Evolutionary conservation across 805 yeast genomes (phyloP).

Genomic region (Lachancea mirantina): DNA sequence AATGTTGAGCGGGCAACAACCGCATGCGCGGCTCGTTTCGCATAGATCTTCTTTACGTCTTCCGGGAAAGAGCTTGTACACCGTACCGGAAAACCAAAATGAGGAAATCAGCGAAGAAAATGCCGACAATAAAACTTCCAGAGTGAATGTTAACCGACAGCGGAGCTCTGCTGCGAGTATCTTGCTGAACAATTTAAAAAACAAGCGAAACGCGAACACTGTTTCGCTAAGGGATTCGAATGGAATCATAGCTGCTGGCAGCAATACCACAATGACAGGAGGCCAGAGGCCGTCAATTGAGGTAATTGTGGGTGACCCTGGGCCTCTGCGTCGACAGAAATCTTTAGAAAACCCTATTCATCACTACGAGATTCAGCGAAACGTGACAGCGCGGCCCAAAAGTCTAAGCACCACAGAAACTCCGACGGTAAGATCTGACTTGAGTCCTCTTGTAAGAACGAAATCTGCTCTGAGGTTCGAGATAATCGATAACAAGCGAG

Average conservation of each 20-base stretch:
- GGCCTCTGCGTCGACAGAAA: not conserved
- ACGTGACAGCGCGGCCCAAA: conserved; percentile 13
- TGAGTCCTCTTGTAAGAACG: not conserved
- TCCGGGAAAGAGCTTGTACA: conserved; percentile 9
- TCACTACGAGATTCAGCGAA: conserved; percentile 16
- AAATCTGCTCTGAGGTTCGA: conserved; percentile 3
- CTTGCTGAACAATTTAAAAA: conserved; percentile 12
- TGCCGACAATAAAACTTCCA: conserved; percentile 4
- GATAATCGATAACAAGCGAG: not conserved
- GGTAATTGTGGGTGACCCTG: conserved; percentile 1
- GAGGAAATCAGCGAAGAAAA: conserved; percentile 9
- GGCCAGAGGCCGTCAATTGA: conserved; percentile 4
- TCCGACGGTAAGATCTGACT: conserved; percentile 2
- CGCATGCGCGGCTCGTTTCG: conserved; percentile 3
- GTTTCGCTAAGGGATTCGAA: conserved; percentile 5
- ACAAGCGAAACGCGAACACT: conserved; percentile 6
- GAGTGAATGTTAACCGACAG: conserved; percentile 9
- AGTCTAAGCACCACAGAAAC: conserved; percentile 11
- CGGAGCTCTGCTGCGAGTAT: conserved; percentile 13
- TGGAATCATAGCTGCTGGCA: not conserved
- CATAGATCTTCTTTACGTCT: conserved; percentile 8
- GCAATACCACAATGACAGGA: not conserved
- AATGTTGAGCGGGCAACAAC: conserved; percentile 5
- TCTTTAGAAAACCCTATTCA: conserved; percentile 14
- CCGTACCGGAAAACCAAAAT: conserved; percentile 12